These are phyloP conservation scores for Novakomyces olei DNA, from an alignment of 805 yeast genomes.

Conservation along the genomic window DNA sequence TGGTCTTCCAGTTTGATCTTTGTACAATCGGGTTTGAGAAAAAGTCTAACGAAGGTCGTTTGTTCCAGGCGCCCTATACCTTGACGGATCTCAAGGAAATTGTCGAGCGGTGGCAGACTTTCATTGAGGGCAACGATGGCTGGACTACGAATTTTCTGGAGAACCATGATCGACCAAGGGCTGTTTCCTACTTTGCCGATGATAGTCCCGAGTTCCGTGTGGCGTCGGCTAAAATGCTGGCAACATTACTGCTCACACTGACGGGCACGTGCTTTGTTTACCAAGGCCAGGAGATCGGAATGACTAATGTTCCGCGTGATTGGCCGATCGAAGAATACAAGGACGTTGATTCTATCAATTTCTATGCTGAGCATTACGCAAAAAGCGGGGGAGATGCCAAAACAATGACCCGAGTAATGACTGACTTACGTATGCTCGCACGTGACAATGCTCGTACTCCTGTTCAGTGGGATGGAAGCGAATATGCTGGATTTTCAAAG, in stretches of 20 bases:
- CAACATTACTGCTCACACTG: constrained; percentile 25
- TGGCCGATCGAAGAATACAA: constrained; percentile 30
- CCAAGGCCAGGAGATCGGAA: constrained; percentile 35
- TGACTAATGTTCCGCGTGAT: constrained; percentile 10
- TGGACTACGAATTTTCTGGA: constrained; percentile 36
- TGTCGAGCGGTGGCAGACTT: constrained; percentile 9
- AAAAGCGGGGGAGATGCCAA: constrained; percentile 13
- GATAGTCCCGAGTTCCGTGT: constrained; percentile 18
- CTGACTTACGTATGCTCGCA: constrained; percentile 11
- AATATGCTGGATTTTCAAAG: constrained; percentile 26
- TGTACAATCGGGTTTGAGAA: constrained; percentile 7
- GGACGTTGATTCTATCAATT: constrained; percentile 28
- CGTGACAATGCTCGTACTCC: constrained; percentile 37
- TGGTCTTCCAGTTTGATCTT: constrained; percentile 13
- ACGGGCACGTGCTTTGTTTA: constrained; percentile 34
- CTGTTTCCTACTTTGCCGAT: constrained; percentile 30
- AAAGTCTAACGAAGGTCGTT: constrained; percentile 2
- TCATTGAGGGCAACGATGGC: constrained; percentile 21
- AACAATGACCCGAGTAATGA: constrained; percentile 3
- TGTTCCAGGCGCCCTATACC: background rate
- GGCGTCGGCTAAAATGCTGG: constrained; percentile 27
- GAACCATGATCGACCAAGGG: constrained; percentile 38
- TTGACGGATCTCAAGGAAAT: constrained; percentile 7
- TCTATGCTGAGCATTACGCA: constrained; percentile 15
- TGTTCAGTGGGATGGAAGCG: constrained; percentile 29